Base-by-base conservation (phyloP, 306 rosid species). In the Vicia faba region DNA sequence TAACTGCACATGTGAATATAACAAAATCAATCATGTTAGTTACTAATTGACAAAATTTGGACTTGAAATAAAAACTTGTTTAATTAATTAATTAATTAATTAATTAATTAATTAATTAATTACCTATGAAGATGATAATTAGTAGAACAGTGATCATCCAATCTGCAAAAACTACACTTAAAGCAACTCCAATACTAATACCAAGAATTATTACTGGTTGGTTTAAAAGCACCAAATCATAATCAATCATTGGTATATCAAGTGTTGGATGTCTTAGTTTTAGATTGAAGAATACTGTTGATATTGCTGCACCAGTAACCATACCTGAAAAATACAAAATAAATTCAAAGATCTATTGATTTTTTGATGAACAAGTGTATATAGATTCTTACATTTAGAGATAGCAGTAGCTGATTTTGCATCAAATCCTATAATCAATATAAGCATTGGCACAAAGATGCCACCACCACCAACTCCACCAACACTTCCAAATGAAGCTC, bases 391-490 rank as follows among this genome's bases (percentile, higher is more conserved):
- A 88, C 95, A 92, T 82, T 92, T 92, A 6, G 97, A 92, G 66
- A 92, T 82, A 33, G 96, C 92, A 35, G 96, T 81, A 6, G 96
- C 75, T 7, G 97, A 87, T 78, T 92, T 92, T 13, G 96, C 81
- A 84, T 92, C 96, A 73, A 89, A 92, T 31, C 97, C 97, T 66
- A 92, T 65, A 61, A 92, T 76, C 2, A 92, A 75, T 61, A 76
- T 85, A 72, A 87, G 83, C 97, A 85, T 89, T 20, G 97, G 97
- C 41, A 92, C 95, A 75, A 89, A 92, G 73, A 92, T 89, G 35
- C 97, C 97, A 5, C 97, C 97, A 19, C 97, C 97, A 60, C 97
- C 97, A 29, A 92, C 95, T 2, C 96, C 97, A 5, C 97, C 97
- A 0, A 92, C 95, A 73, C 97, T 92, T 53, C 97, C 96, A 59